Conservation (phyloP, 495 filamentous ascomycete genomes). For the Daldinia bambusicola region DNA sequence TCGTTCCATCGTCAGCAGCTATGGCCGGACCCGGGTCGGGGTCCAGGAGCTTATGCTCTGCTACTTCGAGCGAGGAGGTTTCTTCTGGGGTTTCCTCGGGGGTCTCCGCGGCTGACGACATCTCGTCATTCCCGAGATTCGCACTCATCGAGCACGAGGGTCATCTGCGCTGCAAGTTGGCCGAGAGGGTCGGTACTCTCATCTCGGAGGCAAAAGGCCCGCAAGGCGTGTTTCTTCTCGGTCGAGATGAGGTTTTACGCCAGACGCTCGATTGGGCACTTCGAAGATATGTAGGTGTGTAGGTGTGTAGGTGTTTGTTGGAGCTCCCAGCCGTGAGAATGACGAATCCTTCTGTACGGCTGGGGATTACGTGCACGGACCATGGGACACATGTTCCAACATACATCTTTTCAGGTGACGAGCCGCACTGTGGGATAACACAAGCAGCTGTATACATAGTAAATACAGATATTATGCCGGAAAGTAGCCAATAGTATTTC, state of each 20-base stretch:
- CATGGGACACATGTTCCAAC: constrained; percentile 2
- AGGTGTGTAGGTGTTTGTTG: constrained; percentile 5
- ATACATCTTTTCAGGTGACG: constrained; percentile 1
- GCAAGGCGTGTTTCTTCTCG: not conserved
- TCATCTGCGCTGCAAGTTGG: not conserved
- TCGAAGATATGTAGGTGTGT: not conserved
- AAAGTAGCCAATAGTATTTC: constrained; percentile 15
- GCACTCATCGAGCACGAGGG: constrained; percentile 1
- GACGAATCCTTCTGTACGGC: not conserved
- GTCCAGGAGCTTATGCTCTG: constrained; percentile 5
- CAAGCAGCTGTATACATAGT: not conserved
- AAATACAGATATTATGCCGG: not conserved
- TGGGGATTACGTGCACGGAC: constrained; percentile 10
- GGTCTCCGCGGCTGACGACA: constrained; percentile 7
- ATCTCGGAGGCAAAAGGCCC: not conserved
- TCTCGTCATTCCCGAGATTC: constrained; percentile 10
- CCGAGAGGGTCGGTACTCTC: not conserved
- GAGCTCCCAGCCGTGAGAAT: constrained; percentile 1
- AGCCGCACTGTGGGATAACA: constrained; percentile 1
- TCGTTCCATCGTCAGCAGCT: not conserved
- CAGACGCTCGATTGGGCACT: not conserved
- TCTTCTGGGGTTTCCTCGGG: not conserved
- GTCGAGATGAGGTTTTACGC: not conserved
- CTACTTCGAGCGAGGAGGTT: not conserved
- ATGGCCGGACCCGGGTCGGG: constrained; percentile 17